Conservation (phyloP, 176 grass and related monocot genomes). For the Thalia dealbata region DNA sequence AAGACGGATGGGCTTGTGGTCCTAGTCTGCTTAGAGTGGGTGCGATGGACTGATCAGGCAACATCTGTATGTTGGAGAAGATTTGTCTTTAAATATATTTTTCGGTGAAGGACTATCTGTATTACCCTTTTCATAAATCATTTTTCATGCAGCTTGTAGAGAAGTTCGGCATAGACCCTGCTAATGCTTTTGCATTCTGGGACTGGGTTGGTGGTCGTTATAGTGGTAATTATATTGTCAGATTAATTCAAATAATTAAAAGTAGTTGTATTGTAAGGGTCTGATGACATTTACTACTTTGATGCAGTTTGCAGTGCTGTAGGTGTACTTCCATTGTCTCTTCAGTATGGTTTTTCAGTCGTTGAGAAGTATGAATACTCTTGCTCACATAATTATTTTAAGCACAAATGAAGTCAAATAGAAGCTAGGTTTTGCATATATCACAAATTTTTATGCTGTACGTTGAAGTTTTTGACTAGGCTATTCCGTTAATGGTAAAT, state of each 20-base stretch:
- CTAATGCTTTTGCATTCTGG: constrained; percentile 96
- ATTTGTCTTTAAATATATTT: no score
- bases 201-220: constrained; percentile 99
- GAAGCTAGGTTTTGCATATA: neutral
- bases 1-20: neutral
- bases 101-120: neutral
- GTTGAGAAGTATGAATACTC: constrained; percentile 69
- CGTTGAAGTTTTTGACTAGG: no score
- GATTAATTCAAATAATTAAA: neutral
- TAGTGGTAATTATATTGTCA: constrained; percentile 58
- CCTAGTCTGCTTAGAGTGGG: neutral
- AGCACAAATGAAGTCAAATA: neutral
- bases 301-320: constrained; percentile 96
- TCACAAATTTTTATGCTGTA: neutral
- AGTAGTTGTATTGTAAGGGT: neutral
- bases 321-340: constrained; percentile 85
- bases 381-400: constrained; percentile 18
- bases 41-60: neutral
- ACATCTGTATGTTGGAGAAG: no score
- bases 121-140: neutral
- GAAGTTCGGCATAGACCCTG: constrained; percentile 87
- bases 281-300: neutral
- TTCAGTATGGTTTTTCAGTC: constrained; percentile 93
- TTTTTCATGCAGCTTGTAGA: constrained; percentile 51
- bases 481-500: no score